Evolutionary conservation across 163 green algal genomes (phyloP).

Genomic region (Prototheca cutis): DNA sequence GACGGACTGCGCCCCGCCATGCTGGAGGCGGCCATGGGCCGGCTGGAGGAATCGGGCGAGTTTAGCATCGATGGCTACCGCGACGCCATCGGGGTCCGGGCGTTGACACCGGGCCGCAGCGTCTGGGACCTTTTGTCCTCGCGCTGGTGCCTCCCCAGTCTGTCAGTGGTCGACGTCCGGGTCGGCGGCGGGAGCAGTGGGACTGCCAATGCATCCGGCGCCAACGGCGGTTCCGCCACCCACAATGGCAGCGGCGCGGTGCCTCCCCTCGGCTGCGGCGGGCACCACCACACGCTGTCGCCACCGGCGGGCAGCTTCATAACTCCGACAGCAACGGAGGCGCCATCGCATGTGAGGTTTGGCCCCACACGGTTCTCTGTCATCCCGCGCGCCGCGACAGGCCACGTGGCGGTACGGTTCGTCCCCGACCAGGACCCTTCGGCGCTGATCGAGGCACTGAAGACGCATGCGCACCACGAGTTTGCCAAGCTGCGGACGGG

Average conservation of each 20-base stretch:
- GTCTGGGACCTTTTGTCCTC: slow-evolving; percentile 56
- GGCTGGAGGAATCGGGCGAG: slow-evolving; percentile 46
- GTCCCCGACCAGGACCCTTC: slow-evolving; percentile 75
- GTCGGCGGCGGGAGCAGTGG: no score
- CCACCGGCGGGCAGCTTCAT: no score
- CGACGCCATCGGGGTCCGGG: slow-evolving; percentile 22
- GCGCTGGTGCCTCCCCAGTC: slow-evolving; percentile 76
- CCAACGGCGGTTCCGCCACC: no score
- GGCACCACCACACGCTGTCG: no score
- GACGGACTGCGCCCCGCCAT: slow-evolving; percentile 44
- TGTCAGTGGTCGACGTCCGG: slow-evolving; percentile 54
- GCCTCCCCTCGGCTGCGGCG: no score
- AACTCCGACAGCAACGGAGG: no score
- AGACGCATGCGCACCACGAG: slow-evolving; percentile 61
- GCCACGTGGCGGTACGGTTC: slow-evolving; percentile 73
- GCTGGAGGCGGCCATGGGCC: slow-evolving; percentile 38
- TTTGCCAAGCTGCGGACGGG: slow-evolving; percentile 68
- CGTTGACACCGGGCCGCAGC: slow-evolving; percentile 24
- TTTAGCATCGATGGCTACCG: slow-evolving; percentile 51
- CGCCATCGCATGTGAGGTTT: no score
- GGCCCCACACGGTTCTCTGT: slow-evolving; percentile 85
- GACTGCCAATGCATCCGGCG: no score
- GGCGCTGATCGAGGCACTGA: slow-evolving; percentile 47
- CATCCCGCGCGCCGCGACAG: slow-evolving; percentile 66
- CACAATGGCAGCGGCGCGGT: no score